These are phyloP conservation scores for Skeletonema grethae DNA, from an alignment of 108 stramenopile genomes.

Conservation along the genomic window DNA sequence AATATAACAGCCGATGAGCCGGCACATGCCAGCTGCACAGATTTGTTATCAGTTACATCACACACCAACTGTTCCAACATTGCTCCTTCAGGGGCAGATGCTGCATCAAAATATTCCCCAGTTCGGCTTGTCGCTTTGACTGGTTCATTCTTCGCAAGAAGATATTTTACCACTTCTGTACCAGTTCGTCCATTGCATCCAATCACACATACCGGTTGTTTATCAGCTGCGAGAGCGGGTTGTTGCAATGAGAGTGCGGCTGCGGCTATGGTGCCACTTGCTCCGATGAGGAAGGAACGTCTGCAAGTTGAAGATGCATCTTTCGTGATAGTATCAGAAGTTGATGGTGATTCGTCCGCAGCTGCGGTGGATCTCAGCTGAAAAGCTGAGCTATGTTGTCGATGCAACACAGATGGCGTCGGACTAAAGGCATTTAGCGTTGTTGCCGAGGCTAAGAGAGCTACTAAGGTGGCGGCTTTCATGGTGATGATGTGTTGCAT, in stretches of 20 bases:
- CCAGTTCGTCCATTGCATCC: conserved; percentile 57
- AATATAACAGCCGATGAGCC: conserved; percentile 79
- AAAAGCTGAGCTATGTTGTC: background rate
- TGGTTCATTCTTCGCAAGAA: conserved; percentile 16
- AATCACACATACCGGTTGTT: conserved; percentile 30
- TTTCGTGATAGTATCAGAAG: background rate
- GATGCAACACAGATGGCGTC: background rate
- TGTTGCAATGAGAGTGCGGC: background rate
- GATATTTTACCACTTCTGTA: conserved; percentile 39
- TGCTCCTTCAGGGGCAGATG: background rate
- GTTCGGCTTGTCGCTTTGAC: conserved; percentile 38
- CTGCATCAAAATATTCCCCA: conserved; percentile 38
- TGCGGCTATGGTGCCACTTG: background rate
- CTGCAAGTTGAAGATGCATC: background rate
- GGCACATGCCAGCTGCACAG: conserved; percentile 41
- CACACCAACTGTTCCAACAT: conserved; percentile 32
- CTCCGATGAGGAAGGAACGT: background rate
- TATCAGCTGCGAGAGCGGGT: background rate
- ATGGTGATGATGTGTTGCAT: background rate
- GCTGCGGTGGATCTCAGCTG: background rate
- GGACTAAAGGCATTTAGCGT: background rate
- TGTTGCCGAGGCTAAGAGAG: background rate
- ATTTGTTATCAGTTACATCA: conserved; percentile 66
- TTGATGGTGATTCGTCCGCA: background rate
- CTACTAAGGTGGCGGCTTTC: background rate